phyloP scores from a whole-genome alignment of 2,329 filamentous ascomycete species.

The Mycosphaerella sp. region DNA sequence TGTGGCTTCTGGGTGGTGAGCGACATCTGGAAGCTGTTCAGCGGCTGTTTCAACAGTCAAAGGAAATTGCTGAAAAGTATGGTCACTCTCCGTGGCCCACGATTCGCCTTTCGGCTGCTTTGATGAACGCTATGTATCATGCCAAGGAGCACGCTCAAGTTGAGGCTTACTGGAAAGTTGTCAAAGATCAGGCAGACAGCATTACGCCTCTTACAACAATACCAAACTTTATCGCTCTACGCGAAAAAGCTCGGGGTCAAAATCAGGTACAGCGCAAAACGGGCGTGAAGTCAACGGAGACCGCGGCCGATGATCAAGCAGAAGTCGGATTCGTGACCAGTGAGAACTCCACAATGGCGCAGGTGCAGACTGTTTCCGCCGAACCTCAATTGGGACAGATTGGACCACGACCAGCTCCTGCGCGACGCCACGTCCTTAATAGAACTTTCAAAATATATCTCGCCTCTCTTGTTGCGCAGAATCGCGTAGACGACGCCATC shows the following conservation, averaged over 20 bases:
- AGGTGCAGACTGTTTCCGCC: background rate
- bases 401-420: constrained; percentile 15
- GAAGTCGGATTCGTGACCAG: constrained; percentile 14
- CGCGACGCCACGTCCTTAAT: constrained; percentile 36
- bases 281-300: background rate
- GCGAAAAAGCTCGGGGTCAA: background rate
- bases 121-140: constrained; percentile 62
- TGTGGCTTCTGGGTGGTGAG: constrained; percentile 6
- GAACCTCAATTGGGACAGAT: background rate
- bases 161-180: constrained; percentile 59
- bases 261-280: background rate
- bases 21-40: constrained; percentile 40
- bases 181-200: constrained; percentile 49
- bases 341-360: background rate
- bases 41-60: constrained; percentile 52
- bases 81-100: constrained; percentile 10
- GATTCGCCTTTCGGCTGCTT: constrained; percentile 48
- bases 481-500: constrained; percentile 37
- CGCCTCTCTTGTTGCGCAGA: constrained; percentile 46
- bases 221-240: constrained; percentile 15
- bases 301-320: constrained; percentile 8
- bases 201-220: constrained; percentile 16
- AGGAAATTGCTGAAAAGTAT: constrained; percentile 4
- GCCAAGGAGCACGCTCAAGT: constrained; percentile 56
- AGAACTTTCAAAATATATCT: constrained; percentile 48